Evolutionary conservation across 2,329 filamentous ascomycete species (phyloP).

Genomic region (Scopulariopsis brevicaulis): DNA sequence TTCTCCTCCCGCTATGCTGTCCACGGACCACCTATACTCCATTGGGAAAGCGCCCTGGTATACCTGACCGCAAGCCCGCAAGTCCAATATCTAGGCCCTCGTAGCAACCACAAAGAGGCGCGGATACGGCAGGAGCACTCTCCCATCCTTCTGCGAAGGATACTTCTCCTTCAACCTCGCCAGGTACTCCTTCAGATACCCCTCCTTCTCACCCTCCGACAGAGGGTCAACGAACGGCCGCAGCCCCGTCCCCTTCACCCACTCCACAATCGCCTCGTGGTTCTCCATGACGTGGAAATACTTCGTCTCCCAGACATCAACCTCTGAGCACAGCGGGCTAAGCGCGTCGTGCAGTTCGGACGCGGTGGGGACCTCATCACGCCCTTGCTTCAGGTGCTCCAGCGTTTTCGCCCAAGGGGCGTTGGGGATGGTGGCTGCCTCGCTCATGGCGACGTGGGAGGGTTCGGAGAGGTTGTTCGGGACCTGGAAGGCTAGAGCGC

Average conservation of each 20-base stretch:
- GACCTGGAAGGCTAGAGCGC: conserved; percentile 40
- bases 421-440: conserved; percentile 18
- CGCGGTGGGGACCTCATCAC: conserved; percentile 35
- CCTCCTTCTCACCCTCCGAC: conserved; percentile 22
- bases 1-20: too few relatives aligned
- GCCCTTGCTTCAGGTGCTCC: conserved; percentile 19
- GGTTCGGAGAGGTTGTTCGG: conserved; percentile 35
- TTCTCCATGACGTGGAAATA: conserved; percentile 40
- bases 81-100: background rate
- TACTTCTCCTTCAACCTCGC: conserved; percentile 29
- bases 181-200: conserved; percentile 35
- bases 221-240: conserved; percentile 41
- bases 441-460: conserved; percentile 36
- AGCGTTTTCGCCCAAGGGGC: conserved; percentile 24
- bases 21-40: too few relatives aligned
- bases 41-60: too few relatives aligned
- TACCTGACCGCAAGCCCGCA: too few relatives aligned
- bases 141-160: conserved; percentile 31
- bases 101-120: conserved; percentile 41
- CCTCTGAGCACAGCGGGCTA: conserved; percentile 22
- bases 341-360: conserved; percentile 36
- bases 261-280: conserved; percentile 41
- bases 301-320: conserved; percentile 42
- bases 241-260: conserved; percentile 46
- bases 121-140: conserved; percentile 41